Conservation (phyloP, 495 filamentous ascomycete genomes). For the Cercophora scortea region DNA sequence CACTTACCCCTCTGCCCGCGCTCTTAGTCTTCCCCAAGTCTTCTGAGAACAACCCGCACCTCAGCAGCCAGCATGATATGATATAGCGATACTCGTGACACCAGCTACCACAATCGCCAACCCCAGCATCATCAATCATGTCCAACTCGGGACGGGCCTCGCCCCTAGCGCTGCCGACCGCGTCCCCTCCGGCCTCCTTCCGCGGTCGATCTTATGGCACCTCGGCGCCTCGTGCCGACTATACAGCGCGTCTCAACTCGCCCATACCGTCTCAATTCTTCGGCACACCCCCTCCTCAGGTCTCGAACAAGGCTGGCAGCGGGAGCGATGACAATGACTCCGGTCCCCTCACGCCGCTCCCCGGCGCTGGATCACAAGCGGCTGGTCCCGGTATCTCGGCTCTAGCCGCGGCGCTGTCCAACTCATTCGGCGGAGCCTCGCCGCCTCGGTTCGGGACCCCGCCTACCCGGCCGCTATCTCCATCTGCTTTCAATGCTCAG, state of each 20-base stretch:
- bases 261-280: constrained; percentile 41
- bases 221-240: constrained; percentile 52
- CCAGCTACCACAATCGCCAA: not conserved
- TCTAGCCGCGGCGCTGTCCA: constrained; percentile 65
- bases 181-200: constrained; percentile 37
- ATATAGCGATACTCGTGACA: constrained; percentile 4
- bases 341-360: constrained; percentile 40
- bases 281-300: constrained; percentile 3
- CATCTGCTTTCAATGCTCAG: constrained; percentile 36
- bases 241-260: constrained; percentile 65
- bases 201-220: constrained; percentile 32
- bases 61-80: constrained; percentile 5
- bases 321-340: constrained; percentile 10
- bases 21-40: too few species aligned
- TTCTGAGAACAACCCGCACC: too few species aligned
- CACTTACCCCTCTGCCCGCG: not conserved
- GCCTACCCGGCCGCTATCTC: constrained; percentile 47
- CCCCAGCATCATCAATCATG: constrained; percentile 18
- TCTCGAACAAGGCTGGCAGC: constrained; percentile 7
- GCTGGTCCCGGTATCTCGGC: constrained; percentile 68
- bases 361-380: constrained; percentile 39
- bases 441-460: constrained; percentile 55
- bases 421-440: constrained; percentile 48
- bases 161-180: constrained; percentile 29
- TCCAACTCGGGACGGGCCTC: constrained; percentile 27